These are phyloP conservation scores for Xylaria sp. DNA, from an alignment of 2,329 filamentous ascomycete genomes.

Conservation along the genomic window DNA sequence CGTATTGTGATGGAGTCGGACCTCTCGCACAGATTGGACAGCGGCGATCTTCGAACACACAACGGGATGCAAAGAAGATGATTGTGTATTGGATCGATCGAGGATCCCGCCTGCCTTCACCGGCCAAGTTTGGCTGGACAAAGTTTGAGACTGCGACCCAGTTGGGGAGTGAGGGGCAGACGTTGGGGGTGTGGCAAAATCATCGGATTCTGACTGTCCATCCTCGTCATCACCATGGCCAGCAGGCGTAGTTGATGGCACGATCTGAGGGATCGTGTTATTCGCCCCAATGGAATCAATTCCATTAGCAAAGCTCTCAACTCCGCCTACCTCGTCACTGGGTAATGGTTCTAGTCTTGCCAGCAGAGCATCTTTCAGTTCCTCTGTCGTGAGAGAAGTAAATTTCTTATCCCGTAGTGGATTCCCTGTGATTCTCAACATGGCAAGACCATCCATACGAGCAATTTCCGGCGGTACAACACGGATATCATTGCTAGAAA, in stretches of 20 bases:
- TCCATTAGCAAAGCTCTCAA: slow-evolving; percentile 43
- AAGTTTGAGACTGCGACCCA: slow-evolving; percentile 59
- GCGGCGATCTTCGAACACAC: slow-evolving; percentile 65
- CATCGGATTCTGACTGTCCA: slow-evolving; percentile 61
- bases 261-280: neutral
- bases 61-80: slow-evolving; percentile 67
- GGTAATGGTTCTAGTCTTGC: slow-evolving; percentile 70
- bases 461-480: slow-evolving; percentile 80
- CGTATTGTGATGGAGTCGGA: slow-evolving; percentile 81
- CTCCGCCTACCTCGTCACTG: slow-evolving; percentile 35
- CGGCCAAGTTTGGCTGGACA: slow-evolving; percentile 61
- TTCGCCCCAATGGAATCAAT: slow-evolving; percentile 46
- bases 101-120: slow-evolving; percentile 70
- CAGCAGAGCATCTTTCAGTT: slow-evolving; percentile 79
- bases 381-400: slow-evolving; percentile 79
- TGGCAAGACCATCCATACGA: slow-evolving; percentile 79
- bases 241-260: neutral
- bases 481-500: slow-evolving; percentile 85
- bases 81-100: slow-evolving; percentile 75
- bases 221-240: slow-evolving; percentile 47
- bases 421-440: slow-evolving; percentile 85
- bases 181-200: slow-evolving; percentile 68
- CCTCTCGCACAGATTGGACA: slow-evolving; percentile 61
- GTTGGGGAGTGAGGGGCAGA: slow-evolving; percentile 62
- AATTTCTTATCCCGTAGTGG: slow-evolving; percentile 90